These are phyloP conservation scores for Xanthoparmelia taractica DNA, from an alignment of 495 filamentous ascomycete species.

Conservation along the genomic window DNA sequence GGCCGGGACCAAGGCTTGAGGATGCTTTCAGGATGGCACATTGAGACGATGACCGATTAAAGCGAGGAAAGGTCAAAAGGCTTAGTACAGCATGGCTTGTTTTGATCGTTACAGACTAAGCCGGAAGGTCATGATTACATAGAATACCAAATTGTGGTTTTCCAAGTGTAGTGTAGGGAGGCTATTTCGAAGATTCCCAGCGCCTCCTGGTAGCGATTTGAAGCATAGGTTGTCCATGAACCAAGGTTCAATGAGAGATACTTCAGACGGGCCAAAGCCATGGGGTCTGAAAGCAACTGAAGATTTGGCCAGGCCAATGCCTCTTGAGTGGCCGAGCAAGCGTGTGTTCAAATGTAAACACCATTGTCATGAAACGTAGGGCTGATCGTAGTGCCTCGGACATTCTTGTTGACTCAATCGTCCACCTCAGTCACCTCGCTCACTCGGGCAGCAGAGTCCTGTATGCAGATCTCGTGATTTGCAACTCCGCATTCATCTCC, in stretches of 20 bases:
- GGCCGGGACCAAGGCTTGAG: neutral
- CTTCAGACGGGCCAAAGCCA: neutral
- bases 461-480: neutral
- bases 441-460: neutral
- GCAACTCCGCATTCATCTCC: neutral
- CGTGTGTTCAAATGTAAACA: constrained; percentile 1
- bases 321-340: too few relatives aligned
- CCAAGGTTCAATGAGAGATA: too few relatives aligned
- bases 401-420: neutral
- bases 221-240: too few relatives aligned
- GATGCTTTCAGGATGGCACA: neutral
- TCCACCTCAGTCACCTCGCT: neutral
- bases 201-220: too few relatives aligned
- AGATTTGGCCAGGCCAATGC: too few relatives aligned
- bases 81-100: too few relatives aligned
- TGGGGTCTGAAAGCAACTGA: neutral
- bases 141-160: too few relatives aligned
- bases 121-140: too few relatives aligned
- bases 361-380: neutral
- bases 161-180: too few relatives aligned
- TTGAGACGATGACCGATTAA: neutral
- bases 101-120: too few relatives aligned
- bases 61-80: neutral
- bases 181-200: too few relatives aligned
- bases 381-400: neutral